Conservation (phyloP, 352 stramenopile genomes). For the Thalassiosira mediterranea region DNA sequence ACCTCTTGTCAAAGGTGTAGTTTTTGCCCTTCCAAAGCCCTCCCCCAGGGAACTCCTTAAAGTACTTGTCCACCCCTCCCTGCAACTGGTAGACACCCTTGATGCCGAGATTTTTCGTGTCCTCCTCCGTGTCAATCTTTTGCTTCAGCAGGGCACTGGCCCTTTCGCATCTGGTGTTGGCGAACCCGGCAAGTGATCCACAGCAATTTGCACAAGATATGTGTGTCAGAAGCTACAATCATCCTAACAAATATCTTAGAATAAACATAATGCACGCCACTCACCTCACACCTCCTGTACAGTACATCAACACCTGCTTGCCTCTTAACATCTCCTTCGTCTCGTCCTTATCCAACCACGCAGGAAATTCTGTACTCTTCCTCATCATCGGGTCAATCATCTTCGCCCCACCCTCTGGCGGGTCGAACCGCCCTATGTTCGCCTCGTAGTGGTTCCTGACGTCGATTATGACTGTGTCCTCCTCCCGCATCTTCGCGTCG, state of each 20-base stretch:
- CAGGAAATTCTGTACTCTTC: conserved; percentile 82
- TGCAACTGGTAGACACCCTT: conserved; percentile 60
- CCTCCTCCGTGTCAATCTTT: conserved; percentile 69
- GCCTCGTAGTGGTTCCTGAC: conserved; percentile 82
- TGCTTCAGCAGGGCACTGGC: conserved; percentile 77
- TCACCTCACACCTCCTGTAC: conserved; percentile 78
- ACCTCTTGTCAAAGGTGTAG: conserved; percentile 84
- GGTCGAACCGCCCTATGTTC: conserved; percentile 77
- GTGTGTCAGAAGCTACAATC: no score
- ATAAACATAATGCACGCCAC: no score
- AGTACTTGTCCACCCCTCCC: conserved; percentile 85
- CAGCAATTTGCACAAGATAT: conserved; percentile 81
- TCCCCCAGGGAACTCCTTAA: conserved; percentile 79
- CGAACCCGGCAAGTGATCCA: conserved; percentile 87
- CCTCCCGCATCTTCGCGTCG: conserved; percentile 70
- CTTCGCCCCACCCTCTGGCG: conserved; percentile 53
- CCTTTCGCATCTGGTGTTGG: conserved; percentile 78
- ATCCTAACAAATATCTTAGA: conserved; percentile 23
- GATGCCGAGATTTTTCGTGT: conserved; percentile 87
- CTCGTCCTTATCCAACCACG: neutral
- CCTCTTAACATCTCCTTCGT: conserved; percentile 60
- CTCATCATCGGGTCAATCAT: conserved; percentile 75
- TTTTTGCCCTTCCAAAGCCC: conserved; percentile 84
- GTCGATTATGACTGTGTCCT: conserved; percentile 74
- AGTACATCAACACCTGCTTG: conserved; percentile 84